A percentile compares a stretch with the other conserved stretches of the same genome.
Evolutionary conservation across 176 grass and related monocot genomes (phyloP).

Genomic region (Cenchrus americanus): DNA sequence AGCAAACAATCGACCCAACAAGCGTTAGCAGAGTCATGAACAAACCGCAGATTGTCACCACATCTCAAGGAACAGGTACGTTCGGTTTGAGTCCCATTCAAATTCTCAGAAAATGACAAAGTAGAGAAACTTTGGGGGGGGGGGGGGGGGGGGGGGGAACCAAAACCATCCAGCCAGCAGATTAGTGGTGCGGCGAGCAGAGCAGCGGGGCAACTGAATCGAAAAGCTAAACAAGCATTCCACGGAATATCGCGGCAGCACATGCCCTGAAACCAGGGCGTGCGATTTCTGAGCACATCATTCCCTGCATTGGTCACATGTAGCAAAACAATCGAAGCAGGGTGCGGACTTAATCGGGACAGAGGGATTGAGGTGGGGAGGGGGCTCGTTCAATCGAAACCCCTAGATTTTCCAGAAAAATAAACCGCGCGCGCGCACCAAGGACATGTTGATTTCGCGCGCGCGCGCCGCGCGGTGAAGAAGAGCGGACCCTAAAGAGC

Average conservation of each 20-base stretch:
- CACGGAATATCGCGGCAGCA: not conserved
- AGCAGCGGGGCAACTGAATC: not conserved
- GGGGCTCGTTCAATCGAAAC: not conserved
- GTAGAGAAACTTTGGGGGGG: not conserved
- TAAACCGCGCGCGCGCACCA: too few species aligned
- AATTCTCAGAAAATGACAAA: not conserved
- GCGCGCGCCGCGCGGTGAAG: not conserved
- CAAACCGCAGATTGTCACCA: not conserved
- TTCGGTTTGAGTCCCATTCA: not conserved
- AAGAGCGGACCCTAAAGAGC: too few species aligned
- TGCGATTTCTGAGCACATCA: not conserved
- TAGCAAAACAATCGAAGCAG: not conserved
- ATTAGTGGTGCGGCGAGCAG: not conserved
- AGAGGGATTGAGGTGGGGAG: not conserved
- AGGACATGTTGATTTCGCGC: not conserved
- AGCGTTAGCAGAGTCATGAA: not conserved
- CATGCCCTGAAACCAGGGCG: not conserved
- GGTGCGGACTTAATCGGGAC: not conserved
- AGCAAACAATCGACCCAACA: slow-evolving; percentile 1
- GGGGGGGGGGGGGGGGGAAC: too few species aligned
- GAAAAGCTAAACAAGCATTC: not conserved
- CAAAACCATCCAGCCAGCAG: not conserved
- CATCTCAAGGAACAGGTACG: not conserved
- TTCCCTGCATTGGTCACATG: not conserved
- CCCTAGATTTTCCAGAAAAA: not conserved